Percentiles rank a stretch among this genome's conserved stretches.
phyloP scores from a whole-genome alignment of 768 basidiomycete species.

The Clavaria fumosa region DNA sequence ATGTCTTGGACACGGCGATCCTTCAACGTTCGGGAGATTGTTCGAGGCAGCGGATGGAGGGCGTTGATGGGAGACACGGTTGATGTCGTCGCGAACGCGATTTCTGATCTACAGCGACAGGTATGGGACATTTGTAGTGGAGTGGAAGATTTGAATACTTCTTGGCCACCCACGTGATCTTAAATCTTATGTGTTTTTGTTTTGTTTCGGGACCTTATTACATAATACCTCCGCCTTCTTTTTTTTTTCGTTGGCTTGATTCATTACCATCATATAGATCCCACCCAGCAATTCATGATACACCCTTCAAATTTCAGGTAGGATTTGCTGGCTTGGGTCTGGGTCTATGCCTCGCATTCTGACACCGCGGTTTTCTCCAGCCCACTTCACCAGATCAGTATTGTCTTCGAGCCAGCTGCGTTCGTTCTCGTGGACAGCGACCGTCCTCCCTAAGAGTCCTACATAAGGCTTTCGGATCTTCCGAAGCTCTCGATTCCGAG shows the following conservation, averaged over 20 bases:
- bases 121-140: constrained; percentile 34
- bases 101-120: constrained; percentile 23
- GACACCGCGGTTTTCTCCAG: no score
- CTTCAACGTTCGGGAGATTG: constrained; percentile 22
- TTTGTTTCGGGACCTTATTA: constrained; percentile 6
- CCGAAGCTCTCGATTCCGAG: constrained; percentile 8
- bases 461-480: constrained; percentile 11
- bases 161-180: constrained; percentile 26
- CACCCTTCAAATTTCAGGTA: no score
- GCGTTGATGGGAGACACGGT: constrained; percentile 23
- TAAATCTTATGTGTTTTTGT: constrained; percentile 7
- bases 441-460: constrained; percentile 55
- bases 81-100: constrained; percentile 20
- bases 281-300: no score
- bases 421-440: constrained; percentile 51
- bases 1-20: constrained; percentile 25
- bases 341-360: no score
- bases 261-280: no score
- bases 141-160: constrained; percentile 15
- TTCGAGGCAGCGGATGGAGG: constrained; percentile 27
- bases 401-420: constrained; percentile 48
- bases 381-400: constrained; percentile 33
- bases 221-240: no score
- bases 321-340: no score
- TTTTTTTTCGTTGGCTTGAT: no score